Conservation (phyloP, 2,329 filamentous ascomycete genomes). For the Colletotrichum falcatum region DNA sequence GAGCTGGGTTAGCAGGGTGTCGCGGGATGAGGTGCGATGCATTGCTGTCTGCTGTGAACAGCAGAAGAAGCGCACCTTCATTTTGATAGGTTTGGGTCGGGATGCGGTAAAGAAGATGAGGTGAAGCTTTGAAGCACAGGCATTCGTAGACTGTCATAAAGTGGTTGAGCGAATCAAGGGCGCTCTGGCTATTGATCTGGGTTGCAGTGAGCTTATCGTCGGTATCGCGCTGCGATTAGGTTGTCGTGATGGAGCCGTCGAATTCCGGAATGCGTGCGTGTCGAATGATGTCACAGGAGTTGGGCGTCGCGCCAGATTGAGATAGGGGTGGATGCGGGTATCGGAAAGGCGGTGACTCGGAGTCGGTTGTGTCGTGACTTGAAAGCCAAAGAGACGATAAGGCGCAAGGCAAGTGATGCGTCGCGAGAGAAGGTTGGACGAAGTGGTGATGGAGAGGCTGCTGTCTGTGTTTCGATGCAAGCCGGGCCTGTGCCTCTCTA, state of each 20-base stretch:
- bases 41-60: slow-evolving; percentile 21
- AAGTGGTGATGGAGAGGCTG: slow-evolving; percentile 23
- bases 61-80: slow-evolving; percentile 42
- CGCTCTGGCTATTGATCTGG: slow-evolving; percentile 7
- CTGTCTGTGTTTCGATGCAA: slow-evolving; percentile 34
- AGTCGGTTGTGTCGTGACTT: slow-evolving; percentile 1
- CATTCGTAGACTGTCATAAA: slow-evolving; percentile 21
- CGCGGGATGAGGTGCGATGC: slow-evolving; percentile 19
- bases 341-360: slow-evolving; percentile 32
- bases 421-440: slow-evolving; percentile 10
- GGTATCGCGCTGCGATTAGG: slow-evolving; percentile 34
- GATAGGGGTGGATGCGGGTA: slow-evolving; percentile 17
- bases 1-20: slow-evolving; percentile 31
- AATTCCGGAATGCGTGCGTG: slow-evolving; percentile 32
- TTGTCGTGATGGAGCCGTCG: slow-evolving; percentile 36
- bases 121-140: slow-evolving; percentile 16
- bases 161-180: not conserved
- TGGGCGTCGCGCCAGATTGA: slow-evolving; percentile 36
- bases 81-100: slow-evolving; percentile 34
- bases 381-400: slow-evolving; percentile 16
- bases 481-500: slow-evolving; percentile 29
- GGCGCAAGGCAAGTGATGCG: slow-evolving; percentile 27
- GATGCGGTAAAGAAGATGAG: slow-evolving; percentile 27
- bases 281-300: slow-evolving; percentile 41
- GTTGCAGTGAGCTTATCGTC: slow-evolving; percentile 33